phyloP scores from a whole-genome alignment of 1,284 basidiomycete species.

The Rhodotorula sp. region DNA sequence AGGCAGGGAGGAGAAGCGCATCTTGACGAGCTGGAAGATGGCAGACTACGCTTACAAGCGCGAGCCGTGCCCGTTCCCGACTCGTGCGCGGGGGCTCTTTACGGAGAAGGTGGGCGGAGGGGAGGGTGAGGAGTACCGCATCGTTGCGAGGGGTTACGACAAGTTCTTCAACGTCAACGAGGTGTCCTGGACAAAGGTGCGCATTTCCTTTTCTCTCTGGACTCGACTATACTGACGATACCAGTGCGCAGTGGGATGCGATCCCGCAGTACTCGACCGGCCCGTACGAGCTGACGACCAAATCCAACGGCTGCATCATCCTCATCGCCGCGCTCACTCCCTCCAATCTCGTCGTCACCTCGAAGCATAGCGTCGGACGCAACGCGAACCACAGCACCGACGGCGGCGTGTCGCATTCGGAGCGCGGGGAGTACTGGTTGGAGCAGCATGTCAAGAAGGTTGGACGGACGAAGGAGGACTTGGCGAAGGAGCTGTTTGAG shows the following conservation, averaged over 20 bases:
- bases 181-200: conserved; percentile 87
- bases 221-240: background rate
- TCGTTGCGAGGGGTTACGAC: conserved; percentile 91
- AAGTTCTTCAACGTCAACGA: conserved; percentile 99
- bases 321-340: conserved; percentile 85
- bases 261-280: conserved; percentile 69
- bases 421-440: conserved; percentile 81
- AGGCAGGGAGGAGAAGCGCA: conserved; percentile 8
- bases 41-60: conserved; percentile 89
- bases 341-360: conserved; percentile 75
- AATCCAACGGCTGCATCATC: conserved; percentile 98
- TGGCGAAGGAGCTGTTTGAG: conserved; percentile 75
- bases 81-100: conserved; percentile 83
- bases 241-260: conserved; percentile 67
- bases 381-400: conserved; percentile 32
- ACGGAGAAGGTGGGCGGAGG: conserved; percentile 56
- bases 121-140: conserved; percentile 54
- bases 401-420: conserved; percentile 59
- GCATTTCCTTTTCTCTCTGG: background rate
- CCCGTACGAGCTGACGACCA: conserved; percentile 86
- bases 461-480: conserved; percentile 67
- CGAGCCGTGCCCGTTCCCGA: conserved; percentile 84
- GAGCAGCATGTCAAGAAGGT: conserved; percentile 64
- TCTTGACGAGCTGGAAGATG: conserved; percentile 89
- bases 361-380: conserved; percentile 81